These are phyloP conservation scores for Sphaerobolus stellatus DNA, from an alignment of 1,284 basidiomycete species.

Conservation along the genomic window DNA sequence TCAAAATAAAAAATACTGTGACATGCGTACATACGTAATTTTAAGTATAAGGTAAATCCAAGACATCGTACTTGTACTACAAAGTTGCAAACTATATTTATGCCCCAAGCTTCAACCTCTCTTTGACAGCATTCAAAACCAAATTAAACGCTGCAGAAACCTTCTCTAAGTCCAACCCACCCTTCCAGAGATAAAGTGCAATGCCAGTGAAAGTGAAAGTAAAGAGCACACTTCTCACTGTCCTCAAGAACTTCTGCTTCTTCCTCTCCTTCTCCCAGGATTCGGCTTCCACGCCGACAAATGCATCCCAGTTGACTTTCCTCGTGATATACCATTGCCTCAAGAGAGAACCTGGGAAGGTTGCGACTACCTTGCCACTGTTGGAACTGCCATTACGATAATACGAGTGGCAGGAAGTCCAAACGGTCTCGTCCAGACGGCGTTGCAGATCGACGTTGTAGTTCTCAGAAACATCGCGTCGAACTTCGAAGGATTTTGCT, in stretches of 20 bases:
- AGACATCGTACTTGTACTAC: no score
- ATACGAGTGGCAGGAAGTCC: constrained; percentile 49
- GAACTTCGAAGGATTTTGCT: constrained; percentile 47
- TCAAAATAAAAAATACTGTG: no score
- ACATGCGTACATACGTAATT: no score
- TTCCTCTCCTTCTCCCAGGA: constrained; percentile 22
- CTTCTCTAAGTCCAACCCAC: no score
- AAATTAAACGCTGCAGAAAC: no score
- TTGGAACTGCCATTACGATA: constrained; percentile 39
- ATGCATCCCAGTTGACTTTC: constrained; percentile 39
- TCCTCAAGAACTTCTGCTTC: constrained; percentile 9
- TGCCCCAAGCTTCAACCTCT: no score
- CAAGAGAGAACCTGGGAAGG: constrained; percentile 48
- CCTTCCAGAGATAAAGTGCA: no score
- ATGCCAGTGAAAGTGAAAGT: no score
- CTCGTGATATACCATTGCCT: constrained; percentile 51
- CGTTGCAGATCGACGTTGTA: constrained; percentile 50
- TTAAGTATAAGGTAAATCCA: no score
- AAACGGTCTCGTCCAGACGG: constrained; percentile 44
- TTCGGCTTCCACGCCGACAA: constrained; percentile 37
- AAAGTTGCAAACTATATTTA: no score
- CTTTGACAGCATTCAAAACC: no score
- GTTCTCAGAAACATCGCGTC: constrained; percentile 37
- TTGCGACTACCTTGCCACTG: constrained; percentile 41
- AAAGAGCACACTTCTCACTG: no score